Evolutionary conservation across 345 rosid genomes (phyloP), one percentile per base, ranked within the genome.

Genomic region (Eucalyptus leucophloia): DNA sequence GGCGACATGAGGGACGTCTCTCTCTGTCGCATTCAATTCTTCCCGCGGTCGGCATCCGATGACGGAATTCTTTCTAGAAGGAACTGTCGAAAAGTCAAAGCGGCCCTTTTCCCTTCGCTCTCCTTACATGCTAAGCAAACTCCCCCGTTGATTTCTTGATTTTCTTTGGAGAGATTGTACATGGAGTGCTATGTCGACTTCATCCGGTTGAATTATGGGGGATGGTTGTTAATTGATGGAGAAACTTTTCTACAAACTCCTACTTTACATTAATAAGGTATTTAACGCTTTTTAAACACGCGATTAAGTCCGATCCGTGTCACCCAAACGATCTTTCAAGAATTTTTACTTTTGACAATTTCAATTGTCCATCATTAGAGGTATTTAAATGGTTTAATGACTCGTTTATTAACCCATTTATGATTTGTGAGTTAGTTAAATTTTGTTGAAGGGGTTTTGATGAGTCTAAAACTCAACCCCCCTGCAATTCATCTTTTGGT

Each of bases 301-400:
- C 1, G 3, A 2, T 26, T 10, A 56, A 24, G 0, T 56, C 3
- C 14, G 30, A 56, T 56, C 0, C 1, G 0, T 1, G 13, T 56
- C 7, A 24, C 2, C 5, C 7, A 2, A 56, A 11, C 2, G 0
- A 56, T 56, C 0, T 0, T 24, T 24, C 6, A 10, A 24, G 3
- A 2, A 0, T 4, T 56, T 56, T 56, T 24, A 56, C 3, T 53
- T 24, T 24, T 1, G 12, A 24, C 0, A 56, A 56, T 56, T 56
- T 56, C 1, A 3, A 5, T 54, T 26, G 30, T 13, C 30, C 62
- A 24, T 11, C 7, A 0, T 4, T 56, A 56, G 7, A 56, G 13
- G 3, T 24, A 10, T 56, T 11, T 23, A 56, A 56, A 56, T 2
- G 13, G 12, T 4, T 56, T 56, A 13, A 24, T 9, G 21, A 24